A percentile compares a stretch with the other conserved stretches of the same genome.
Evolutionary conservation across 495 filamentous ascomycete genomes (phyloP).

Genomic region (Letharia columbiana): DNA sequence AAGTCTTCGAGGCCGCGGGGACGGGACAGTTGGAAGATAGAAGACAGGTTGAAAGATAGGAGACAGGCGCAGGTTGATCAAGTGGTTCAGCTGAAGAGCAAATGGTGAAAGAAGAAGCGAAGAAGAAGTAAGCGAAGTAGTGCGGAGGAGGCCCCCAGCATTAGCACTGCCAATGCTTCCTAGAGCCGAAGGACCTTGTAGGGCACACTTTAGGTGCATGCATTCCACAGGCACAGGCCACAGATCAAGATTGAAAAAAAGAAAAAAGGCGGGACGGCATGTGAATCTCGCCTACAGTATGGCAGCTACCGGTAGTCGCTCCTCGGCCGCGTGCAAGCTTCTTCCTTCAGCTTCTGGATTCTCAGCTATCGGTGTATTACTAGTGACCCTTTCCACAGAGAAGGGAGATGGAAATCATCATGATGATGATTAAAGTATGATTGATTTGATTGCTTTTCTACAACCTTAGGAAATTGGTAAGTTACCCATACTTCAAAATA

Average conservation of each 20-base stretch:
- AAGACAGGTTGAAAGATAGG: neutral
- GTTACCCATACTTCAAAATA: no score
- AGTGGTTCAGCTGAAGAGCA: neutral
- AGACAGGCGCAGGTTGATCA: neutral
- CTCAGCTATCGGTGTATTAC: no score
- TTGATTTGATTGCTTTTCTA: no score
- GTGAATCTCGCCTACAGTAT: neutral
- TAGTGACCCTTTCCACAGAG: no score
- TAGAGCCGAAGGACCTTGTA: neutral
- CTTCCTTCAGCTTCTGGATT: neutral
- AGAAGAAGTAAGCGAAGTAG: constrained; percentile 6
- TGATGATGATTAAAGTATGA: no score
- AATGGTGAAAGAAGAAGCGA: constrained; percentile 7
- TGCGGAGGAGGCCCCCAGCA: constrained; percentile 16
- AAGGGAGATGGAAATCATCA: no score
- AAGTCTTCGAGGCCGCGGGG: neutral
- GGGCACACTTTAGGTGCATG: constrained; percentile 1
- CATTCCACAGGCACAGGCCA: neutral
- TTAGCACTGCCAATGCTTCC: neutral
- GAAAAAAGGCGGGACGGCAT: constrained; percentile 15
- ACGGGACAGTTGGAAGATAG: neutral
- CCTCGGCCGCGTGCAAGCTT: neutral
- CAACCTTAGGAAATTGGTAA: no score
- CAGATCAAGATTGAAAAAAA: constrained; percentile 16
- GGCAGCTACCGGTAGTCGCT: neutral